Base-by-base conservation (phyloP, 2,329 filamentous ascomycete genomes). In the Passalora sequoiae region DNA sequence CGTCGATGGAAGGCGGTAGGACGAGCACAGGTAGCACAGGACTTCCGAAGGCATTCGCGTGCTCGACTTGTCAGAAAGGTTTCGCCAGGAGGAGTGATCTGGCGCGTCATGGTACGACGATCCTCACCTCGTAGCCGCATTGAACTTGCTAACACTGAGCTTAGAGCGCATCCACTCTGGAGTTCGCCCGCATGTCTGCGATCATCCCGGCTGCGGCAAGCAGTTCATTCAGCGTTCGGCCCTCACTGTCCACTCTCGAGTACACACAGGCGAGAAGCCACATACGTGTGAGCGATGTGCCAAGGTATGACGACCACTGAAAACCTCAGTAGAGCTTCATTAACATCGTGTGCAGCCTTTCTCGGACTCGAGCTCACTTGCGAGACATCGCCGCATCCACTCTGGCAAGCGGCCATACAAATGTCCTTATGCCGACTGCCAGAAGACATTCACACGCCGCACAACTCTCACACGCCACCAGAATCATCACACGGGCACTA, bases 221-320 rank as follows among this genome's bases (percentile, higher is more conserved):
- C 86, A 91, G 62, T 98, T 98, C 64, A 98, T 98, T 57, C 92
- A 98, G 67, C 80, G 92, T 44, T 96, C 89, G 20, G 92, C 92
- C 16, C 71, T 98, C 64, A 98, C 92, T 0, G 92, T 98, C 6
- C 92, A 97, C 66, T 83, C 86, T 61, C 85, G 92, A 57, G 89
- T 96, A 15, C 92, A 98, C 67, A 97, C 92, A 2, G 92, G 92
- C 53, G 92, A 97, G 71, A 98, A 98, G 69, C 92, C 92, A 38
- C 92, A 98, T 60, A 91, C 92, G 81, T 98, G 92, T 64, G 92
- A 96, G 68, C 81, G 86, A 51, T 97, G 92, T 66, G 87, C 88
- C 65, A 97, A 97, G 83, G 89, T 95, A 74, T 60, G 76, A 13
- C 30, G 19, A 6, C 27, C 7, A 19, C 24, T 20, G 6, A 21